phyloP scores from a whole-genome alignment of 495 filamentous ascomycete species.

The Friedmanniomyces endolithicus region DNA sequence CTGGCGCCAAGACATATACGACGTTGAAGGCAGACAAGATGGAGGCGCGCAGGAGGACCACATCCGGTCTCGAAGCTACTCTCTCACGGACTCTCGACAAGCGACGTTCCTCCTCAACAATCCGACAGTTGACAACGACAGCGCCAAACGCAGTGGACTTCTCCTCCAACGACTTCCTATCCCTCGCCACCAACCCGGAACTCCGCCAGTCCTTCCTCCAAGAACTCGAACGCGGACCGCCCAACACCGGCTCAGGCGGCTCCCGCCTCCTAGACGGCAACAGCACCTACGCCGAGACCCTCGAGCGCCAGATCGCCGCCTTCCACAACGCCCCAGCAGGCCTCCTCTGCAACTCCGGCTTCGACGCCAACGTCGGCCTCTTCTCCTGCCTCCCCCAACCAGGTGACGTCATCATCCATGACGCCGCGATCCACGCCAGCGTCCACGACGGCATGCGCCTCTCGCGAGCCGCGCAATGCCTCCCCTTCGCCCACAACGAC shows the following conservation, averaged over 20 bases:
- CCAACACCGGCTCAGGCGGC: conserved; percentile 42
- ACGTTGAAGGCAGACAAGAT: too few relatives aligned
- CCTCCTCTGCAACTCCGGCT: conserved; percentile 68
- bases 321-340: conserved; percentile 55
- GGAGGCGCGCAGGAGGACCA: not conserved
- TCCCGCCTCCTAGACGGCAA: conserved; percentile 61
- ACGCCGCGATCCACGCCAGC: conserved; percentile 66
- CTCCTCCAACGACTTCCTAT: conserved; percentile 54
- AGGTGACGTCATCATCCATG: conserved; percentile 58
- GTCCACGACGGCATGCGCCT: conserved; percentile 67
- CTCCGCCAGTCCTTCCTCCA: conserved; percentile 33
- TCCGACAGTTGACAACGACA: conserved; percentile 37
- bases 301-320: conserved; percentile 51
- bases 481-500: conserved; percentile 52
- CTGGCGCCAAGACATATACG: too few relatives aligned
- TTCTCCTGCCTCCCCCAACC: conserved; percentile 54
- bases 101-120: conserved; percentile 36
- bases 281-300: conserved; percentile 45
- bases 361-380: conserved; percentile 62
- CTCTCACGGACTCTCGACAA: conserved; percentile 31
- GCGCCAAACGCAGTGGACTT: conserved; percentile 39
- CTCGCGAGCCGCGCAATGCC: conserved; percentile 39
- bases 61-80: conserved; percentile 25
- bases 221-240: conserved; percentile 27
- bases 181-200: conserved; percentile 36